A percentile compares a stretch with the other conserved stretches of the same genome.
phyloP scores from a whole-genome alignment of 179 eudicot species.

The Dionaea muscipula region DNA sequence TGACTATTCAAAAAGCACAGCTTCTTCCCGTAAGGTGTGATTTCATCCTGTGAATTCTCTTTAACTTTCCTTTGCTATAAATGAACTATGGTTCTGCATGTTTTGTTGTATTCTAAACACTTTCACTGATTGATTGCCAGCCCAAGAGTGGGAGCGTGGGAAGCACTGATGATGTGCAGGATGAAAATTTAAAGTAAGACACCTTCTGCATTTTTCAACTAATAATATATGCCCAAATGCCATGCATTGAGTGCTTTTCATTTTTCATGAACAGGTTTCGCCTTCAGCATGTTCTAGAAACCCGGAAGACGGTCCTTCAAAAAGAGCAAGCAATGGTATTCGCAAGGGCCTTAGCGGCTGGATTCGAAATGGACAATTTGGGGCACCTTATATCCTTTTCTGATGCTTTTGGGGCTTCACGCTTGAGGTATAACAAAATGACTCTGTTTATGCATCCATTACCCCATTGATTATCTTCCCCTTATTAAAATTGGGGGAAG shows the following conservation, averaged over 20 bases:
- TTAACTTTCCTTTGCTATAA: background rate
- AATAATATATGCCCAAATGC: too few relatives aligned
- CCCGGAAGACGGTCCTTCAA: constrained; percentile 52
- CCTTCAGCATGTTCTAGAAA: constrained; percentile 62
- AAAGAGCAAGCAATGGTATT: constrained; percentile 89
- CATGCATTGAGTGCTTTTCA: too few relatives aligned
- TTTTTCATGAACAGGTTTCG: constrained; percentile 40
- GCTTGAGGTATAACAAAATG: constrained; percentile 90
- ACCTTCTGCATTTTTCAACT: too few relatives aligned
- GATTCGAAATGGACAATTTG: constrained; percentile 54
- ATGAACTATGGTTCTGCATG: background rate
- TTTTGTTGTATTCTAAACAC: background rate
- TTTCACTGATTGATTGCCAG: constrained; percentile 18
- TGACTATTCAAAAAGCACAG: constrained; percentile 20
- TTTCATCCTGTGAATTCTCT: constrained; percentile 2
- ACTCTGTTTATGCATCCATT: too few relatives aligned
- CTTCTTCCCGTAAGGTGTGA: constrained; percentile 34
- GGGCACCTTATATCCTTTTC: constrained; percentile 52
- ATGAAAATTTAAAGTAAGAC: constrained; percentile 69
- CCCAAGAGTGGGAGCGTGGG: constrained; percentile 24
- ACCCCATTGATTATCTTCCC: too few relatives aligned
- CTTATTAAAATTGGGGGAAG: too few relatives aligned
- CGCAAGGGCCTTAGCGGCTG: constrained; percentile 81
- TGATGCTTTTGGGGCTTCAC: constrained; percentile 77
- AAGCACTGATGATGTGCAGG: constrained; percentile 27